Evolutionary conservation across 148 eudicot species (phyloP).

Genomic region (Fallopia convolvulus): DNA sequence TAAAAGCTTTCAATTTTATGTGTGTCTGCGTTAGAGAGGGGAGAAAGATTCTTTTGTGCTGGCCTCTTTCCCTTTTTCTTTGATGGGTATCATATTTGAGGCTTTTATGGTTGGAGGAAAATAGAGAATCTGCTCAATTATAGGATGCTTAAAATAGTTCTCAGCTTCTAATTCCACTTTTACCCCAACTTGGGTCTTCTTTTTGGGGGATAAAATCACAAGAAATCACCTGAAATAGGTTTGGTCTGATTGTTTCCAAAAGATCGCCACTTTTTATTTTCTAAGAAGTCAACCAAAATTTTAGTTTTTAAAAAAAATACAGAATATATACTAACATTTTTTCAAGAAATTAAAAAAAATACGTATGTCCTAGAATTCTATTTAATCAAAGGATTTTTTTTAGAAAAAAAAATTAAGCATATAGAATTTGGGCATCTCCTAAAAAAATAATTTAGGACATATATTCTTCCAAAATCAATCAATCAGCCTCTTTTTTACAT

Average conservation of each 20-base stretch:
- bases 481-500: too few relatives aligned
- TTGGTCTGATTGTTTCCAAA: background rate
- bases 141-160: background rate
- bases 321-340: too few relatives aligned
- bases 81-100: background rate
- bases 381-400: too few relatives aligned
- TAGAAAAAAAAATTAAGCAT: too few relatives aligned
- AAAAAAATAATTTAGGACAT: too few relatives aligned
- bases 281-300: background rate
- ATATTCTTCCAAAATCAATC: too few relatives aligned
- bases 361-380: too few relatives aligned
- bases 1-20: slow-evolving; percentile 2
- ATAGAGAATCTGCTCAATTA: background rate
- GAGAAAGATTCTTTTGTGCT: background rate
- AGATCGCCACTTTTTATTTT: background rate
- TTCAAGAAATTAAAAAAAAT: too few relatives aligned
- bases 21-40: background rate
- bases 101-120: slow-evolving; percentile 7
- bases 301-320: background rate
- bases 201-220: background rate
- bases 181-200: background rate
- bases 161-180: background rate
- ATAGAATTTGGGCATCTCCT: too few relatives aligned
- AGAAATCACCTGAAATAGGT: background rate
- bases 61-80: background rate